A percentile compares a stretch with the other conserved stretches of the same genome.
These are phyloP conservation scores for Camelina sativa DNA, from an alignment of 345 rosid genomes.

Conservation along the genomic window DNA sequence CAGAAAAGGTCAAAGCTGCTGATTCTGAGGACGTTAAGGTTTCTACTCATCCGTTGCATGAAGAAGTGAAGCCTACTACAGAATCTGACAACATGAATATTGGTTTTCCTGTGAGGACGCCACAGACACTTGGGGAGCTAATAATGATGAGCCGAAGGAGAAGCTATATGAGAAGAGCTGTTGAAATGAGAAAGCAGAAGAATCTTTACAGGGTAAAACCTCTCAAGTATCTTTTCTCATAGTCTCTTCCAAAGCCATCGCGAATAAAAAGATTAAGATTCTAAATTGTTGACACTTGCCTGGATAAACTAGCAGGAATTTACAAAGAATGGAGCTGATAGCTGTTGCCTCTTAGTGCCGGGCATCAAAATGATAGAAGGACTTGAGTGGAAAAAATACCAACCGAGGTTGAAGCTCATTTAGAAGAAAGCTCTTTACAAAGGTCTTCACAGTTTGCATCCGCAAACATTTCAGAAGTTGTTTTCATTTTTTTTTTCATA, in stretches of 20 bases:
- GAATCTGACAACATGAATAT: conserved; percentile 33
- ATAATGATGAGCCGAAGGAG: conserved; percentile 83
- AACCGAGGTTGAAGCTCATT: conserved; percentile 54
- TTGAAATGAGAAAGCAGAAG: conserved; percentile 53
- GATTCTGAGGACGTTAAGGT: conserved; percentile 27
- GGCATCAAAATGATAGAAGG: conserved; percentile 60
- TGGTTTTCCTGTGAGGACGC: conserved; percentile 46
- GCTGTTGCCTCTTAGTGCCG: conserved; percentile 61
- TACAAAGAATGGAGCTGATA: conserved; percentile 49
- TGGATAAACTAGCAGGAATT: conserved; percentile 61
- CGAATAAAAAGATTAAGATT: background rate
- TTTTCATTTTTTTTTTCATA: conserved; percentile 20
- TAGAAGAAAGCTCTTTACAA: conserved; percentile 33
- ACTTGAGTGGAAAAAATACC: conserved; percentile 56
- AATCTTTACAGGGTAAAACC: conserved; percentile 63
- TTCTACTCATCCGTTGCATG: conserved; percentile 37
- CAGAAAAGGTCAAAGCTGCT: conserved; percentile 43
- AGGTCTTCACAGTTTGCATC: conserved; percentile 24
- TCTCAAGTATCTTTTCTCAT: conserved; percentile 16
- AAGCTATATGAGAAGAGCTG: conserved; percentile 72
- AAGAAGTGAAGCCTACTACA: conserved; percentile 33
- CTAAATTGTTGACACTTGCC: conserved; percentile 42
- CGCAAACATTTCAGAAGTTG: background rate
- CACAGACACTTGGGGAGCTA: conserved; percentile 78
- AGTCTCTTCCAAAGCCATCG: conserved; percentile 19